Evolutionary conservation across 1,139 yeast genomes (phyloP), one percentile per base, ranked within the genome.

Genomic region (Kurtzmaniella quercitrusa): DNA sequence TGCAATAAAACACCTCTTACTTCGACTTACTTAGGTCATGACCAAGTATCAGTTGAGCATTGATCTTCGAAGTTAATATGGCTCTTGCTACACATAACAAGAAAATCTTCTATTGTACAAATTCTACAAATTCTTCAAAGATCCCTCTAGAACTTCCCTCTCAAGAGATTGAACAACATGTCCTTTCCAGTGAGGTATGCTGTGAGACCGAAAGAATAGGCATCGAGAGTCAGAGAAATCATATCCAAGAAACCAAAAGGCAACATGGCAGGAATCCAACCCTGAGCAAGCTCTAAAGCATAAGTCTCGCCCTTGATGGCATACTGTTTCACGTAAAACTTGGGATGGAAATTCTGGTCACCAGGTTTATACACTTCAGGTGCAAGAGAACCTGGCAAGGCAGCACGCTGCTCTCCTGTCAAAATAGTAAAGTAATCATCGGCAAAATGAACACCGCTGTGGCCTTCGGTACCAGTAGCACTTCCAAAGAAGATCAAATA

Each of bases 231-330:
- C 38, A 95, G 84, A 44, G 85, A 76, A 47, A 86, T 59, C 6
- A 85, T 80, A 60, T 89, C 96, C 47, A 88, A 70, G 64, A 93
- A 81, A 0, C 98, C 98, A 62, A 93, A 94, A 17, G 98, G 97
- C 51, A 94, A 75, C 98, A 93, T 93, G 43, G 94, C 84, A 31
- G 98, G 98, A 53, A 93, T 88, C 95, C 96, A 93, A 46, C 98
- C 98, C 70, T 93, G 98, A 7, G 98, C 98, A 58, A 93, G 77
- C 63, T 93, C 98, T 55, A 93, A 71, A 6, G 98, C 97, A 66
- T 82, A 91, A 0, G 88, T 73, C 31, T 84, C 94, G 37, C 78
- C 64, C 1, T 88, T 85, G 95, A 93, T 88, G 31, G 81, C 56
- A 63, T 94, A 93, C 65, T 94, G 98, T 66, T 86, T 89, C 52